These are phyloP conservation scores for Protostelium mycophagum DNA, from an alignment of 78 protist species.

Conservation along the genomic window DNA sequence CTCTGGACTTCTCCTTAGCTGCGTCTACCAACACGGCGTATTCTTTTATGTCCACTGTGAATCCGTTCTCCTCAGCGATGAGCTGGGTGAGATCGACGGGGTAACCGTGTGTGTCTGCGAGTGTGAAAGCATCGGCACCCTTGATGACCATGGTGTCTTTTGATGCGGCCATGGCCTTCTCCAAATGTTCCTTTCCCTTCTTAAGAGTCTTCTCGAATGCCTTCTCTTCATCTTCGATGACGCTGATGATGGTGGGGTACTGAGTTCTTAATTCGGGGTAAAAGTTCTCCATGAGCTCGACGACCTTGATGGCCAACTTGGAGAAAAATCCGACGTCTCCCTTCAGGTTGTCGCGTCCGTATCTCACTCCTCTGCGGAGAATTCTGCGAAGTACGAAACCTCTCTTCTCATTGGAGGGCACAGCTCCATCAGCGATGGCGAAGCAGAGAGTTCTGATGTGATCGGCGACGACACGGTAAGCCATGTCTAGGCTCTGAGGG, in stretches of 20 bases:
- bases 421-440: constrained; percentile 95
- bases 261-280: constrained; percentile 80
- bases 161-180: constrained; percentile 28
- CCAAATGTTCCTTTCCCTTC: constrained; percentile 63
- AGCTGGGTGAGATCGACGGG: constrained; percentile 90
- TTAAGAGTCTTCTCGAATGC: constrained; percentile 65
- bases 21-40: constrained; percentile 42
- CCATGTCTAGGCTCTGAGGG: constrained; percentile 81
- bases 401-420: constrained; percentile 80
- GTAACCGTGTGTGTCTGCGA: constrained; percentile 93
- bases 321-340: constrained; percentile 86
- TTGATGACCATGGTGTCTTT: constrained; percentile 18
- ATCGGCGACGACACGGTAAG: constrained; percentile 98
- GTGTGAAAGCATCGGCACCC: constrained; percentile 73
- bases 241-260: constrained; percentile 20
- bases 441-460: constrained; percentile 95
- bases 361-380: constrained; percentile 92
- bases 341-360: constrained; percentile 80
- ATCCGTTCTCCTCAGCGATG: constrained; percentile 90
- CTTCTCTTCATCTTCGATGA: constrained; percentile 85
- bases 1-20: constrained; percentile 38
- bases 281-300: constrained; percentile 56
- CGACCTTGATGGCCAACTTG: constrained; percentile 71
- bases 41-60: constrained; percentile 70
- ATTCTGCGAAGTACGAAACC: constrained; percentile 94